Conservation (phyloP, 352 stramenopile genomes). For the Phytophthora idaei region DNA sequence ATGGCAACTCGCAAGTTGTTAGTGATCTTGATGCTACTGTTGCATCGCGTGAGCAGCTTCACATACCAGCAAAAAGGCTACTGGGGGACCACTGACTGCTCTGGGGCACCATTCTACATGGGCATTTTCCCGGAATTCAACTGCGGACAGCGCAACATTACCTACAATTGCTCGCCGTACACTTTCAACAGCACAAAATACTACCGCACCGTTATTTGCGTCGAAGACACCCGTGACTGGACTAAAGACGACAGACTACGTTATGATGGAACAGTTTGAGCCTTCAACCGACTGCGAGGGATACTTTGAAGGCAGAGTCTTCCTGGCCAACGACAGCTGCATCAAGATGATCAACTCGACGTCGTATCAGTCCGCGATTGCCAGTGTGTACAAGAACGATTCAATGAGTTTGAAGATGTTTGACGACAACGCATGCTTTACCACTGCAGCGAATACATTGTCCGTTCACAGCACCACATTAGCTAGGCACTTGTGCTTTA, state of each 20-base stretch:
- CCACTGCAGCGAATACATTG: not conserved
- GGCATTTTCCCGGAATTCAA: constrained; percentile 23
- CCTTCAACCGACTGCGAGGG: not conserved
- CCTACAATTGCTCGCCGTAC: constrained; percentile 28
- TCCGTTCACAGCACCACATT: constrained; percentile 4
- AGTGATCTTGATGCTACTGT: not conserved
- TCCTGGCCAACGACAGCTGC: constrained; percentile 14
- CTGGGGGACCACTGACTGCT: constrained; percentile 15
- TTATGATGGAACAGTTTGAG: constrained; percentile 37
- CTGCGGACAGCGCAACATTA: constrained; percentile 28
- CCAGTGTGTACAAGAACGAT: not conserved
- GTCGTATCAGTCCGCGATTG: constrained; percentile 21
- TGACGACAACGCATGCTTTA: not conserved
- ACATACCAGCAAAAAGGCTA: constrained; percentile 22
- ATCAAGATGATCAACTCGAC: constrained; percentile 26
- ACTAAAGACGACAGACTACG: constrained; percentile 40
- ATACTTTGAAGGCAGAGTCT: constrained; percentile 11
- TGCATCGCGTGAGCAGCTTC: constrained; percentile 3
- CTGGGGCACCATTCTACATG: constrained; percentile 17
- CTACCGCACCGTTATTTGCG: constrained; percentile 26
- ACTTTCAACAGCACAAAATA: constrained; percentile 18
- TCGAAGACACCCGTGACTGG: constrained; percentile 18
- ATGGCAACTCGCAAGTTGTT: not conserved
- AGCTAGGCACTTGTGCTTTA: constrained; percentile 12
- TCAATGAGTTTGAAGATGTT: constrained; percentile 6